These are phyloP conservation scores for Eucalyptus sideroxylon DNA, from an alignment of 345 rosid genomes.

Conservation along the genomic window DNA sequence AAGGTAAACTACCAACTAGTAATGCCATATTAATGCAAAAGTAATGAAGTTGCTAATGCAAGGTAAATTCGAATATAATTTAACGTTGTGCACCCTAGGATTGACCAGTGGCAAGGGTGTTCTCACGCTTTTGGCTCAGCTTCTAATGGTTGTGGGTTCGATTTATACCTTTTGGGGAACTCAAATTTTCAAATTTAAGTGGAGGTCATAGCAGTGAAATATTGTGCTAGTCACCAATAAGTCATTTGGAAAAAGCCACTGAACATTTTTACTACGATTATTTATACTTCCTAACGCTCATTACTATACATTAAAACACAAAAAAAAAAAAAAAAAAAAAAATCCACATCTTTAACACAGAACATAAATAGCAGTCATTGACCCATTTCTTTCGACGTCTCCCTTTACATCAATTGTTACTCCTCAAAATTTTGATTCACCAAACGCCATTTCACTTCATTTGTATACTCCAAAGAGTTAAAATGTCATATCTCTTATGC, in stretches of 20 bases:
- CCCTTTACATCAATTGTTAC: neutral
- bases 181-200: neutral
- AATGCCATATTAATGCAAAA: no score
- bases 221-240: neutral
- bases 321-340: no score
- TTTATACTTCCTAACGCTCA: neutral
- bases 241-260: neutral
- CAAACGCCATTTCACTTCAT: neutral
- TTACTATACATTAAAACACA: no score
- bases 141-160: neutral
- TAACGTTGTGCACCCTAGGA: neutral
- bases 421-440: neutral
- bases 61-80: neutral
- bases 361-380: neutral
- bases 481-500: neutral
- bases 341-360: neutral
- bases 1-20: neutral
- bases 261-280: neutral
- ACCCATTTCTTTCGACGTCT: neutral
- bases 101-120: neutral
- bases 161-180: neutral
- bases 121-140: neutral
- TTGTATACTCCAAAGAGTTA: neutral
- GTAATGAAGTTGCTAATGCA: no score
- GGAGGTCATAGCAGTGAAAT: neutral